phyloP scores from a whole-genome alignment of 257 asterid genomes.

The Lavandula angustifolia region DNA sequence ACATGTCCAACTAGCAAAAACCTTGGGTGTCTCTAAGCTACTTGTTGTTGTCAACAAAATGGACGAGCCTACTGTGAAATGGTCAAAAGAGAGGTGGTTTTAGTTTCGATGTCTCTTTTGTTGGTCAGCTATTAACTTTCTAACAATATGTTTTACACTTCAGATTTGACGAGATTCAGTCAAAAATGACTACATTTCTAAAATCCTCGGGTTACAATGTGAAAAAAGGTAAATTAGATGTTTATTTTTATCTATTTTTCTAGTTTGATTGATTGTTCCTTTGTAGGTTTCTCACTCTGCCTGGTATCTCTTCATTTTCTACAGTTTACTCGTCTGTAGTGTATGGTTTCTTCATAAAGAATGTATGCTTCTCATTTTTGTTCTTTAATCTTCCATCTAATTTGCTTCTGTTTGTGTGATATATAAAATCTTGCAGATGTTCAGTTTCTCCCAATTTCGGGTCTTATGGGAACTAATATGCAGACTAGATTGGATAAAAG shows the following conservation, averaged over 20 bases:
- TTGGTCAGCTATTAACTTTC: not conserved
- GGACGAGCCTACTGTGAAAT: slow-evolving; percentile 96
- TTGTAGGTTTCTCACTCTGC: slow-evolving; percentile 16
- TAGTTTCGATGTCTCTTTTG: not conserved
- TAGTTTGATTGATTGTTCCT: not conserved
- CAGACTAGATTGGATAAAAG: slow-evolving; percentile 58
- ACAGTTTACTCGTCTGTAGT: not conserved
- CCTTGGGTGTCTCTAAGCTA: slow-evolving; percentile 89
- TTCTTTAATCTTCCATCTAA: not conserved
- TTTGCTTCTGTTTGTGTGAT: slow-evolving; percentile 8
- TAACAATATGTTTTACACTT: slow-evolving; percentile 22
- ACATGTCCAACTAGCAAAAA: slow-evolving; percentile 96
- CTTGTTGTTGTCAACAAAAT: slow-evolving; percentile 93
- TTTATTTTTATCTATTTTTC: not conserved
- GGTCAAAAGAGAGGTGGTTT: slow-evolving; percentile 94
- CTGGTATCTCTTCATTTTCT: not conserved
- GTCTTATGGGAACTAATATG: slow-evolving; percentile 80
- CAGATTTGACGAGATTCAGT: slow-evolving; percentile 96
- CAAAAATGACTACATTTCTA: slow-evolving; percentile 71
- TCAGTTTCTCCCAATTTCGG: slow-evolving; percentile 91
- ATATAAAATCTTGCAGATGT: slow-evolving; percentile 57
- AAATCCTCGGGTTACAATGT: slow-evolving; percentile 86
- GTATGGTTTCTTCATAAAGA: slow-evolving; percentile 3
- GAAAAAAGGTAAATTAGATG: slow-evolving; percentile 64
- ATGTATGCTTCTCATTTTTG: slow-evolving; percentile 6